Conservation (phyloP, 2,329 filamentous ascomycete genomes). For the Aspergillus sp. region DNA sequence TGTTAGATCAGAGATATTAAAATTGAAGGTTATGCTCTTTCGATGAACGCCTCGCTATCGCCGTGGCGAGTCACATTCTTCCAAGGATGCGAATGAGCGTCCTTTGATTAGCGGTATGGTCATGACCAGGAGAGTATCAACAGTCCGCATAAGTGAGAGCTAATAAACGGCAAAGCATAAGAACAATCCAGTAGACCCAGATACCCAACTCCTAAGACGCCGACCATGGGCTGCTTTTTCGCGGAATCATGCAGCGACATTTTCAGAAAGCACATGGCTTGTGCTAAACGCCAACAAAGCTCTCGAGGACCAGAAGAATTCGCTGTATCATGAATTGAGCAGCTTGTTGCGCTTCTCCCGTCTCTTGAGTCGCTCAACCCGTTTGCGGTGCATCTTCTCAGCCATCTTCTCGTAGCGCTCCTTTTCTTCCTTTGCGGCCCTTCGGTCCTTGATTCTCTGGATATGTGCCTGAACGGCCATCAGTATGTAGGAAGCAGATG, state of each 20-base stretch:
- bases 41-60: neutral
- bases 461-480: conserved; percentile 65
- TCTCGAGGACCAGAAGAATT: conserved; percentile 1
- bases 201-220: conserved; percentile 10
- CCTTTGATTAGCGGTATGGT: neutral
- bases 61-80: neutral
- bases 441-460: conserved; percentile 80
- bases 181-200: neutral
- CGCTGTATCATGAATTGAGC: conserved; percentile 45
- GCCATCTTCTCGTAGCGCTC: conserved; percentile 92
- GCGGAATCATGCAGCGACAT: neutral
- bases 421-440: conserved; percentile 88
- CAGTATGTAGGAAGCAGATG: neutral
- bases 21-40: neutral
- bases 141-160: neutral
- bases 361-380: conserved; percentile 88
- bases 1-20: neutral
- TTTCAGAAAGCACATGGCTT: neutral
- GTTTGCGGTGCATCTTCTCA: conserved; percentile 96
- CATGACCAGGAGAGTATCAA: neutral
- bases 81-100: neutral
- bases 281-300: neutral
- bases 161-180: neutral
- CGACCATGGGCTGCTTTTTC: neutral
- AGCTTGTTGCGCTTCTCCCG: conserved; percentile 85